Base-by-base conservation (phyloP, 2,329 filamentous ascomycete species). In the Chaetoscypha palmicola region DNA sequence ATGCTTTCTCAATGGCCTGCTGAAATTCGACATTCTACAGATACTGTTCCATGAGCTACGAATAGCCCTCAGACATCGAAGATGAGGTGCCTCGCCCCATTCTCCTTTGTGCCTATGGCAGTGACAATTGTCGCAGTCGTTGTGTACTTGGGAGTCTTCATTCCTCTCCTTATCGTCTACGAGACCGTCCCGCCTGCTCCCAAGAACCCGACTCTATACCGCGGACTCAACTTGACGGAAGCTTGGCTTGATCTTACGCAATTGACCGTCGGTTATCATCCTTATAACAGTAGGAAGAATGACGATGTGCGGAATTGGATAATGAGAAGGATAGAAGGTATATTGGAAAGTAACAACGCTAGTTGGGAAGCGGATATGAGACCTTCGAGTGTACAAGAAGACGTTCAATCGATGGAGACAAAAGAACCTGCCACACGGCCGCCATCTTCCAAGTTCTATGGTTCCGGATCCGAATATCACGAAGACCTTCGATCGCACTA, bases 221-320 rank as follows among this genome's bases (percentile, higher is more conserved):
- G 68, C 7, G 89, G 88, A 14, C 68, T 94, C 58, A 87, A 95
- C 58, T 67, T 97, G 41, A 83, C 82, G 2, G 81, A 94, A 65
- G 88, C 91, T 28, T 97, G 90, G 90, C 66, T 72, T 10, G 90
- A 97, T 61, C 71, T 98, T 23, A 79, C 88, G 48, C 68, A 73
- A 43, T 73, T 98, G 38, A 91, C 84, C 24, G 72, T 72, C 51
- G 72, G 73, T 1, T 92, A 85, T 60, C 92, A 95, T 62, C 91
- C 92, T 0, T 95, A 87, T 69, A 96, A 95, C 66, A 90, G 84
- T 54, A 81, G 73, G 47, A 73, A 77, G 48, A 97, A 96, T 62
- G 90, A 95, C 55, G 69, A 79, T 19, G 81, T 96, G 24, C 81
- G 86, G 49, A 68, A 77, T 24, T 96, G 83, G 72, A 68, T 97